Percentiles rank a stretch among this genome's conserved stretches.
Conservation (phyloP, 139 green algal genomes). For the Tetradesmus lagerheimii region DNA sequence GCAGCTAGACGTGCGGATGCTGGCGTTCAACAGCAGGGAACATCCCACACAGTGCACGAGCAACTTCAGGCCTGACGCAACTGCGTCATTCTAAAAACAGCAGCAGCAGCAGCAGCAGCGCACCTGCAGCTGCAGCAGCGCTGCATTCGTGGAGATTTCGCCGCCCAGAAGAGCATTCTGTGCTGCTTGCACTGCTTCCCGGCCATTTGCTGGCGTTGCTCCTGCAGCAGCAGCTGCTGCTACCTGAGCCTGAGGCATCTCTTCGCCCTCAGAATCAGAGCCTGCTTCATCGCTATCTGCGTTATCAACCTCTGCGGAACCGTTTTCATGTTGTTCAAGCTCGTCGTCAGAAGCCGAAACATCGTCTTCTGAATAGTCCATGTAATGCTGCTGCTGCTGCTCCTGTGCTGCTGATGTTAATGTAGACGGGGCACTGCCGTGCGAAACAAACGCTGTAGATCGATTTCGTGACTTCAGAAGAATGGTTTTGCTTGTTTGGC, state of each 20-base stretch:
- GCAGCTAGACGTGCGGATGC: no score
- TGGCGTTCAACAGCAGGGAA: no score
- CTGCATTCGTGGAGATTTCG: conserved; percentile 51
- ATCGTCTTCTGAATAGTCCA: conserved; percentile 25
- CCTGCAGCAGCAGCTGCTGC: neutral
- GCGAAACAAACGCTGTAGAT: neutral
- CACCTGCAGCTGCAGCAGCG: conserved; percentile 58
- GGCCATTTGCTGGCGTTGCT: neutral
- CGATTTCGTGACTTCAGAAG: no score
- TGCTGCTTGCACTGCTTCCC: neutral
- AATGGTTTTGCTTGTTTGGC: neutral
- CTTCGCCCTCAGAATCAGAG: neutral
- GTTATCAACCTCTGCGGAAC: neutral
- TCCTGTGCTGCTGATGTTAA: neutral
- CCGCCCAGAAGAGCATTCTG: conserved; percentile 20
- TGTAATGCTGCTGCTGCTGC: neutral
- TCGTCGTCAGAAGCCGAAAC: conserved; percentile 17
- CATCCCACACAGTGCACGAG: no score
- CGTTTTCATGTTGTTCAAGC: neutral
- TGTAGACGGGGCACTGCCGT: neutral
- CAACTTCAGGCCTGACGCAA: neutral
- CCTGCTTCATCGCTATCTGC: neutral
- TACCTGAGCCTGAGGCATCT: neutral
- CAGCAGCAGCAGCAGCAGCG: neutral
- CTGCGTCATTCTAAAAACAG: neutral